Base-by-base conservation (phyloP, 2,329 filamentous ascomycete genomes). In the Cercospora nicotianae region DNA sequence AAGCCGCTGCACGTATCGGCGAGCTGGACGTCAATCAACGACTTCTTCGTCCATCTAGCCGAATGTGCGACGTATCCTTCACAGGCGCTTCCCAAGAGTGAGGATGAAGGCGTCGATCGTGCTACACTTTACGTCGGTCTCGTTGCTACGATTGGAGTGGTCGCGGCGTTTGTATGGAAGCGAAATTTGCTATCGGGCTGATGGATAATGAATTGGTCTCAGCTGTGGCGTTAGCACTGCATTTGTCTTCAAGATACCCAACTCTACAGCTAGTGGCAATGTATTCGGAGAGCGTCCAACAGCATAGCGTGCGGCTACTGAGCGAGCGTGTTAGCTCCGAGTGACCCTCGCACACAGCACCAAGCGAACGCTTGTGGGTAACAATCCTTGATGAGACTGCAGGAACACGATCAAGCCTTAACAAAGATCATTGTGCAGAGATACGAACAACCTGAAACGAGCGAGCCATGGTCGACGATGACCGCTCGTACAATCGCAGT, bases 1-100 rank as follows among this genome's bases (percentile, higher is more conserved):
- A 90, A 94, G 2, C 95, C 95, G 5, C 83, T 98, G 48, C 96
- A 99, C 81, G 95, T 97, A 63, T 97, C 93, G 76, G 93, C 95
- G 31, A 95, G 91, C 6, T 99, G 95, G 95, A 89, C 87, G 75
- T 96, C 92, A 75, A 97, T 98, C 73, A 91, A 91, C 71, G 95
- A 99, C 80, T 86, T 98, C 39, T 99, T 98, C 80, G 93, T 97
- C 26, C 90, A 85, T 69, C 87, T 98, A 65, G 95, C 95, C 6
- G 95, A 98, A 80, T 91, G 92, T 48, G 94, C 94, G 5, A 95
- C 94, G 55, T 93, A 93, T 76, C 95, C 95, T 0, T 93, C 90
- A 73, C 91, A 89, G 0, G 94, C 91, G 0, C 97, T 96, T 75
- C 94, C 95, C 0, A 95, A 94, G 80, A 91, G 87, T 64, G 93